Conservation (phyloP, 1,139 yeast species). For the Diutina sp. region DNA sequence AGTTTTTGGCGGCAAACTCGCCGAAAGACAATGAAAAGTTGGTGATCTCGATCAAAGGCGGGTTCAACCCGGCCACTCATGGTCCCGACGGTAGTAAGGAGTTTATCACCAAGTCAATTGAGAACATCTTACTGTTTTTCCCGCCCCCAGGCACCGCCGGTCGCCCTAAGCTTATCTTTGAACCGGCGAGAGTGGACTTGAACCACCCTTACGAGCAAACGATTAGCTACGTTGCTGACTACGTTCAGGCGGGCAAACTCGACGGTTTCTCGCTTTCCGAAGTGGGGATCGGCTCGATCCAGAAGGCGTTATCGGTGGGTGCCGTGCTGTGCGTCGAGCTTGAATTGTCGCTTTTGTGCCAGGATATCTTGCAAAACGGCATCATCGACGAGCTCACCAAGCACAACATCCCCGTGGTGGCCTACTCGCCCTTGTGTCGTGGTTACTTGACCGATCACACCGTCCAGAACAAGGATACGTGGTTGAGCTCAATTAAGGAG, state of each 20-base stretch:
- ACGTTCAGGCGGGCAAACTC: conserved; percentile 41
- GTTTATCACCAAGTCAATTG: conserved; percentile 34
- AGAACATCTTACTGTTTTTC: conserved; percentile 29
- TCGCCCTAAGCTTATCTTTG: conserved; percentile 39
- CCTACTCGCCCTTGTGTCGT: conserved; percentile 76
- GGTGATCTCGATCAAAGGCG: conserved; percentile 60
- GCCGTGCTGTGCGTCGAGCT: conserved; percentile 62
- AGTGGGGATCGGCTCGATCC: conserved; percentile 46
- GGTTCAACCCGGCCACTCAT: conserved; percentile 18
- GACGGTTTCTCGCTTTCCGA: conserved; percentile 66
- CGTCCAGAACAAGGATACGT: conserved; percentile 24
- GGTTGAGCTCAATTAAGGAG: conserved; percentile 16
- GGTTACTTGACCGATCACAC: conserved; percentile 58
- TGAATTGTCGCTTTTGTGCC: conserved; percentile 59
- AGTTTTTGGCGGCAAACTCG: conserved; percentile 42
- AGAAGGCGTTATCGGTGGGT: conserved; percentile 32
- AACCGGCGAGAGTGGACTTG: conserved; percentile 56
- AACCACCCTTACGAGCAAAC: conserved; percentile 36
- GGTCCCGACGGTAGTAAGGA: conserved; percentile 39
- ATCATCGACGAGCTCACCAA: conserved; percentile 38
- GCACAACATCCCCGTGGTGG: conserved; percentile 48
- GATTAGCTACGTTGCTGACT: conserved; percentile 35
- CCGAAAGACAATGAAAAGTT: conserved; percentile 5
- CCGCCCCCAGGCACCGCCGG: conserved; percentile 22
- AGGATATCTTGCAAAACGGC: conserved; percentile 48